Evolutionary conservation across 164 flowering plant species (phyloP), one percentile per base, ranked within the genome.

Genomic region (Aristolochia californica): DNA sequence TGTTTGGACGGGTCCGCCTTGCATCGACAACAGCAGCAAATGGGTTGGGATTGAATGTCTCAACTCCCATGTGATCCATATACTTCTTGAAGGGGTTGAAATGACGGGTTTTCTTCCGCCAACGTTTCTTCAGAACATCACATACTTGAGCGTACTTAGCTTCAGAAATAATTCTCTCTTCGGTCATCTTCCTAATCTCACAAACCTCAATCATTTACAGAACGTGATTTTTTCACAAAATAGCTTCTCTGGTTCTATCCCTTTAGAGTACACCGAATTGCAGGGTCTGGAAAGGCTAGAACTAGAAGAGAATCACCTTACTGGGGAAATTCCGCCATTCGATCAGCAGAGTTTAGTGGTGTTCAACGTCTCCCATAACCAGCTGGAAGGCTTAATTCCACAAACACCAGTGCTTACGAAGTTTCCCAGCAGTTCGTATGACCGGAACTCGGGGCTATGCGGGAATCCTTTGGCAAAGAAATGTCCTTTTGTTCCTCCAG

Each of bases 361-460:
- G 21, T 64, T 64, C 48, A 57, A 64, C 24, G 67, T 64, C 21
- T 64, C 67, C 0, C 28, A 57, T 20, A 64, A 64, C 20, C n/a
- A 20, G n/a, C 67, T 64, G 13, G 18, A 64, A 16, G 67, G 67
- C 17, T 48, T 18, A 24, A 64, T 64, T 56, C 67, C 67, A 1
- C 50, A 40, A 3, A 57, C 62, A 21, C 49, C 67, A 5, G 69
- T 68, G 13, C 80, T 85, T 23, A 69, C 62, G 17, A 50, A 70
- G 25, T 81, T 83, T 30, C 48, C 77, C 0, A 43, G 52, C 24
- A 74, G 74, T 48, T 78, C 80, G 1, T 83, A 44, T 55, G 71
- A 60, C n/a, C 53, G 70, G 27, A 85, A 83, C 43, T 30, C 70
- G 0, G 64, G 53, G 53, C 70, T 83, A 43, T 83, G 88, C 59